phyloP scores from a whole-genome alignment of 345 rosid species.

The Ricinus communis region DNA sequence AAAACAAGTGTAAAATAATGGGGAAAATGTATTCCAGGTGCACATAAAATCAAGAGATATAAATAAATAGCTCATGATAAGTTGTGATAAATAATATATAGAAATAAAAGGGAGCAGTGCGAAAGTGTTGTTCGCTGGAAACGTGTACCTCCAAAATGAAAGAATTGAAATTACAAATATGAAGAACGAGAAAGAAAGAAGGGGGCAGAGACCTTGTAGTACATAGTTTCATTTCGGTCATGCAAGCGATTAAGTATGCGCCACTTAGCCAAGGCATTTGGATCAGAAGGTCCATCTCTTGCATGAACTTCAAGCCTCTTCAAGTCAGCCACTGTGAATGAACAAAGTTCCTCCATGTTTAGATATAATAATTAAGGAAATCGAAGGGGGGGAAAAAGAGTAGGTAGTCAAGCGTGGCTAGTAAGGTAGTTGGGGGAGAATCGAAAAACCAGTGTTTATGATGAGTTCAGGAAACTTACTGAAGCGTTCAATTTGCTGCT shows the following conservation, averaged over 20 bases:
- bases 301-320: constrained; percentile 92
- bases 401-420: no score
- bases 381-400: no score
- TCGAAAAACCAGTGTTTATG: not conserved
- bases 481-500: constrained; percentile 89
- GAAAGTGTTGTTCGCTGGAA: no score
- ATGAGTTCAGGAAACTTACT: constrained; percentile 44
- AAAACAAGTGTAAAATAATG: not conserved
- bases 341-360: constrained; percentile 11
- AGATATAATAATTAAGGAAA: not conserved
- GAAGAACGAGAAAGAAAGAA: not conserved
- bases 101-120: not conserved
- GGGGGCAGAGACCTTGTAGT: constrained; percentile 54
- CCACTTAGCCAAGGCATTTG: constrained; percentile 91
- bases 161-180: not conserved
- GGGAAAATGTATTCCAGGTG: not conserved
- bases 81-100: no score
- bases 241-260: constrained; percentile 93
- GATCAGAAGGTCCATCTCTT: constrained; percentile 93
- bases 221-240: constrained; percentile 96
- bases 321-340: constrained; percentile 70
- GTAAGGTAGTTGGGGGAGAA: no score
- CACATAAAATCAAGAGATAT: no score
- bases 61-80: no score
- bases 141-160: not conserved